Percentiles rank a stretch among this genome's conserved stretches.
Conservation (phyloP, 2,329 filamentous ascomycete species). For the Neurospora sp. region DNA sequence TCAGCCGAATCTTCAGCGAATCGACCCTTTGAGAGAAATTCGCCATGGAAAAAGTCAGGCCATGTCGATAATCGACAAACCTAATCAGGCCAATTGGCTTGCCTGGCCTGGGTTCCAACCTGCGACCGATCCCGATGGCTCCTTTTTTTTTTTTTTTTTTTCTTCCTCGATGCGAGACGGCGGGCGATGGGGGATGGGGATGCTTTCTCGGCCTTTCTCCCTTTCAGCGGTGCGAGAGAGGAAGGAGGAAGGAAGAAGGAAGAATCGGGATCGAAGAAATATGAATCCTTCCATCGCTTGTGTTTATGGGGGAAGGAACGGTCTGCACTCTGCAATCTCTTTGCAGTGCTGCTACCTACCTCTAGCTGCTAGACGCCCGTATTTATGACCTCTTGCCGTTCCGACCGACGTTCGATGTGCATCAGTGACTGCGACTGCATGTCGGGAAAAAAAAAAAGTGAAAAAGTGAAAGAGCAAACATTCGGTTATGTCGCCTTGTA, state of each 20-base stretch:
- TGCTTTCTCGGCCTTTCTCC: not conserved
- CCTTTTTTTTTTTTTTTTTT: not conserved
- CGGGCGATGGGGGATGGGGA: not conserved
- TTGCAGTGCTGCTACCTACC: not conserved
- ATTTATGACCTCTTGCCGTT: not conserved
- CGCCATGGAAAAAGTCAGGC: constrained; percentile 12
- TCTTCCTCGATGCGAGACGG: not conserved
- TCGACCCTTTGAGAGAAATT: not conserved
- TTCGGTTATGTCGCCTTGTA: not conserved
- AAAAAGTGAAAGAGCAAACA: not conserved
- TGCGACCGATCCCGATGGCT: not conserved
- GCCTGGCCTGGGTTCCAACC: not conserved
- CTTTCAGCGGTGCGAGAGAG: not conserved
- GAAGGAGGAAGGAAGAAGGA: not conserved
- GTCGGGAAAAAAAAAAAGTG: not conserved
- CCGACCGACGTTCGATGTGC: not conserved
- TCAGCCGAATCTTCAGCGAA: not conserved
- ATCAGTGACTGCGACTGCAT: not conserved
- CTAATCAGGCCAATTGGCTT: constrained; percentile 7
- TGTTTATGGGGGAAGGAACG: not conserved
- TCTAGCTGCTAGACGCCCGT: not conserved
- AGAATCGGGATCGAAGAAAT: not conserved
- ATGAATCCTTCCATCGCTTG: not conserved
- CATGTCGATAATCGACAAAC: constrained; percentile 9
- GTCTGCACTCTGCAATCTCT: not conserved